Conservation (phyloP, 192 early-diverging fungal genomes). For the Backusella morwellensis region DNA sequence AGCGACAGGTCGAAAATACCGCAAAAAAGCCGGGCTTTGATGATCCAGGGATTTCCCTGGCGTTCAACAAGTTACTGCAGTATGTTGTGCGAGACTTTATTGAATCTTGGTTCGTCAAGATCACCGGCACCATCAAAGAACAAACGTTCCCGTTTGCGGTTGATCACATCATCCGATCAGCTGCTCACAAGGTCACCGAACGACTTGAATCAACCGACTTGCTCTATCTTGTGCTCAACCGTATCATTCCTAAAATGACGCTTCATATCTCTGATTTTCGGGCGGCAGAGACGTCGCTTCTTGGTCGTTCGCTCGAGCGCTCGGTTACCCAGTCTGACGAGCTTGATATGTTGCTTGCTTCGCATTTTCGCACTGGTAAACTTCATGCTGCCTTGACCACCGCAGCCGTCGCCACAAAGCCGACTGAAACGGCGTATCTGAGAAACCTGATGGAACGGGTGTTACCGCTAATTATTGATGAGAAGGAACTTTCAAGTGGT, state of each 20-base stretch:
- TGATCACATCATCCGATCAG: conserved; percentile 47
- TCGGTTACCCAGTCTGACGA: conserved; percentile 54
- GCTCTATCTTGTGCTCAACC: conserved; percentile 55
- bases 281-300: conserved; percentile 53
- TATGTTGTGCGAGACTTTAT: conserved; percentile 60
- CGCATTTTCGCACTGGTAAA: conserved; percentile 53
- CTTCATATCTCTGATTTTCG: conserved; percentile 65
- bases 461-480: conserved; percentile 62
- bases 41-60: conserved; percentile 30
- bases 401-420: conserved; percentile 36
- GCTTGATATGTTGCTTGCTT: conserved; percentile 53
- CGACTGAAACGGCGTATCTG: conserved; percentile 60
- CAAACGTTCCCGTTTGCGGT: conserved; percentile 44
- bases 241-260: conserved; percentile 70
- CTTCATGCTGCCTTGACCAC: conserved; percentile 61
- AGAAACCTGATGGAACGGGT: conserved; percentile 58
- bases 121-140: conserved; percentile 42
- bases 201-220: conserved; percentile 58
- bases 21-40: neutral
- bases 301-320: conserved; percentile 44
- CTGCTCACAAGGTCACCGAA: conserved; percentile 30
- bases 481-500: conserved; percentile 53
- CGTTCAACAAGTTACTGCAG: conserved; percentile 46
- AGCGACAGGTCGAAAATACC: neutral
- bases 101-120: conserved; percentile 47